These are phyloP conservation scores for Pythium pyrilobum DNA, from an alignment of 352 stramenopile genomes.

Conservation along the genomic window DNA sequence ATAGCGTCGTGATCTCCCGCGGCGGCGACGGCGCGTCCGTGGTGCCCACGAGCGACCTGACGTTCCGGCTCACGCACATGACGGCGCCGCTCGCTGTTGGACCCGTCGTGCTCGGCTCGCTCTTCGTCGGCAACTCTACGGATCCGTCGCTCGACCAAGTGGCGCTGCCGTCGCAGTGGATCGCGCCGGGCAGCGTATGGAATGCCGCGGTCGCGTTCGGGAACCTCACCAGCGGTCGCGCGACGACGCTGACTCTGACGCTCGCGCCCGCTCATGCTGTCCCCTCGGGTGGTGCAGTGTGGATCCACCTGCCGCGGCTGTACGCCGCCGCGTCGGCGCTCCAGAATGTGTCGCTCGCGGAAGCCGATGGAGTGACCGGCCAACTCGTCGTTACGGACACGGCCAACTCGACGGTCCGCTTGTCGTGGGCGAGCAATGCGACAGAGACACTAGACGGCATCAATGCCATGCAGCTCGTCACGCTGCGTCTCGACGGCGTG, in stretches of 20 bases:
- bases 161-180: slow-evolving; percentile 22
- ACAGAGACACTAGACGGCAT: slow-evolving; percentile 8
- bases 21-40: slow-evolving; percentile 9
- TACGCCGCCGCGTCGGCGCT: slow-evolving; percentile 27
- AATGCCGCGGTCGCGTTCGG: slow-evolving; percentile 17
- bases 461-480: slow-evolving; percentile 22
- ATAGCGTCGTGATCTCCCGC: slow-evolving; percentile 25
- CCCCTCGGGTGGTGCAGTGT: slow-evolving; percentile 31
- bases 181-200: slow-evolving; percentile 29
- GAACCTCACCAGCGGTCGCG: slow-evolving; percentile 33
- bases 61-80: slow-evolving; percentile 6
- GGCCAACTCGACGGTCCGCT: neutral
- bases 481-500: slow-evolving; percentile 26
- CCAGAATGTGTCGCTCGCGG: neutral
- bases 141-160: neutral
- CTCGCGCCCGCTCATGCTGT: slow-evolving; percentile 30
- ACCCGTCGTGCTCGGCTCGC: slow-evolving; percentile 19
- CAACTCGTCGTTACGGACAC: neutral
- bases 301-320: slow-evolving; percentile 44
- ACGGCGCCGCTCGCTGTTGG: slow-evolving; percentile 18
- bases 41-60: neutral
- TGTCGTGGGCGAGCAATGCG: slow-evolving; percentile 2
- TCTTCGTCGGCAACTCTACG: slow-evolving; percentile 19
- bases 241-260: slow-evolving; percentile 21
- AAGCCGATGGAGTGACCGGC: neutral